Evolutionary conservation across 768 basidiomycete species (phyloP).

Genomic region (Mycena belliarum): DNA sequence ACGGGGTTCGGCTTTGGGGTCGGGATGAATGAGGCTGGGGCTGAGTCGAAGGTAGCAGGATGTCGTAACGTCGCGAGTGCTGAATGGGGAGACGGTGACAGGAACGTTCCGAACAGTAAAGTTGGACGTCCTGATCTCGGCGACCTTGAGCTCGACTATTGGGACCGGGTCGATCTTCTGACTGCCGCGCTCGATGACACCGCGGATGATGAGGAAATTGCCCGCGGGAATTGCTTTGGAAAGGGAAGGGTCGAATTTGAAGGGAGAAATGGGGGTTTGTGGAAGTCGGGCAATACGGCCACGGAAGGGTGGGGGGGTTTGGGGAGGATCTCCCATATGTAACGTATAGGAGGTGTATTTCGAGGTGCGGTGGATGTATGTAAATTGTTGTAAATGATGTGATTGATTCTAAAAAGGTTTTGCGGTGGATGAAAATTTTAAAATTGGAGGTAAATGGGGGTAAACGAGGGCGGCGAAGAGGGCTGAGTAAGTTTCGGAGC

Average conservation of each 20-base stretch:
- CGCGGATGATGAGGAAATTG: background rate
- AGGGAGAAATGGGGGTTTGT: background rate
- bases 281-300: background rate
- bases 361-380: no score
- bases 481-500: no score
- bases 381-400: no score
- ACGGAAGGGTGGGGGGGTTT: background rate
- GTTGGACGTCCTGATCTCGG: background rate
- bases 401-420: no score
- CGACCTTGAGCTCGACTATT: background rate
- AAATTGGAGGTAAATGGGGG: no score
- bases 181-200: background rate
- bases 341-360: no score
- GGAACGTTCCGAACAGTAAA: background rate
- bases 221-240: background rate
- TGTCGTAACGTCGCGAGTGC: background rate
- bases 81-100: background rate
- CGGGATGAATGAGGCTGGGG: background rate
- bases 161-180: background rate
- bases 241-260: background rate
- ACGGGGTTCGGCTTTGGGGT: background rate
- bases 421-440: no score
- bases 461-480: no score
- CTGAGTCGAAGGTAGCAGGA: background rate
- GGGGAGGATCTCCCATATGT: background rate